Base-by-base conservation (phyloP, 2,329 filamentous ascomycete genomes). In the Hypocreales sp. region DNA sequence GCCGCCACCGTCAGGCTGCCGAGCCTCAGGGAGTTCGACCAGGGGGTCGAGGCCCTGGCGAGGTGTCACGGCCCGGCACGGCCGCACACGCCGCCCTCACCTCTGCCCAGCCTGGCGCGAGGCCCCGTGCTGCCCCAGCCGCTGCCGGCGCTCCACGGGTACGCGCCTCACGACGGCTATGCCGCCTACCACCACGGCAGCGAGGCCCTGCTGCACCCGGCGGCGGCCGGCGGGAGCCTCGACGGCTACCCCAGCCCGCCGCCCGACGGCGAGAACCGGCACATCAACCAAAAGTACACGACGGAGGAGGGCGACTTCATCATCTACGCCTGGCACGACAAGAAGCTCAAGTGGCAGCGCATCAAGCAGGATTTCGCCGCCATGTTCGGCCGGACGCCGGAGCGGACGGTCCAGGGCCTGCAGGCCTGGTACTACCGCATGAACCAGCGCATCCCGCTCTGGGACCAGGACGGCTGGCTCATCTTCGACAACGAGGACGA, bases 351-450 rank as follows among this genome's bases (percentile, higher is more conserved):
- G 36, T 58, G 55, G 55, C 45, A 54, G 26, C 45, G 42, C 11
- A 53, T 56, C 32, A 50, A 53, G 40, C 44, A 52, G 28, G 48
- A 53, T 18, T 56, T 55, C 35, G 51, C 50, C 11, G 23, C 42
- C n/a, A 48, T 50, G 31, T 56, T 56, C 24, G 49, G 52, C 20
- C 39, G 44, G 20, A 49, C 44, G 0, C 52, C 52, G 2, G 46
- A 53, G 34, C 44, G 53, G 18, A 55, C 50, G 7, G 47, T 53
- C 2, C 52, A 55, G 23, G 55, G 55, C 8, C 45, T 58, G 5
- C 55, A 58, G 31, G 54, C 53, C 1, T 55, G 52, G 50, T 57
- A 57, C 37, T 58, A 58, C 36, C 51, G 55, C 22, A 53, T 54
- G 47, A 58, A 58, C 41, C 46, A 52, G 35, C 38, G 47, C 7